Percentiles rank a stretch among this genome's conserved stretches.
Conservation (phyloP, 257 asterid species). For the Solanum sparsipilum region DNA sequence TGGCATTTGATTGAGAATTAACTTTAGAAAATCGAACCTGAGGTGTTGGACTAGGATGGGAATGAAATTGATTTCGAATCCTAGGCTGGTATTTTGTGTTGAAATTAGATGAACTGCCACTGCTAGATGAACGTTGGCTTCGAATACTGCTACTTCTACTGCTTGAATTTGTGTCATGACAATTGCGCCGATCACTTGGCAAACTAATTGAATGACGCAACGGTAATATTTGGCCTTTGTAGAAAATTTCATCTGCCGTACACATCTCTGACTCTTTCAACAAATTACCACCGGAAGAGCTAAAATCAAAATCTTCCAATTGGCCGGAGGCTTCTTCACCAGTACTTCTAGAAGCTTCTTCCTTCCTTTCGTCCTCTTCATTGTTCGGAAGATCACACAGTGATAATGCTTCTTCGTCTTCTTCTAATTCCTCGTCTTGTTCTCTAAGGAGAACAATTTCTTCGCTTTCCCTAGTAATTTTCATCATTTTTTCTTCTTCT, state of each 20-base stretch:
- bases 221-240: constrained; percentile 72
- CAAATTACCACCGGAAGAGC: constrained; percentile 7
- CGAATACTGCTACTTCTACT: constrained; percentile 56
- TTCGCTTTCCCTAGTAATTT: not conserved
- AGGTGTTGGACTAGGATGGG: constrained; percentile 91
- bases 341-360: not conserved
- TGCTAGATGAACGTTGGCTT: constrained; percentile 54
- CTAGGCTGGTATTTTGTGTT: constrained; percentile 11
- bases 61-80: constrained; percentile 43
- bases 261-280: constrained; percentile 55
- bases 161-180: constrained; percentile 37
- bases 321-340: not conserved
- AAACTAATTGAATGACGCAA: constrained; percentile 45
- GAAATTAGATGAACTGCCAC: constrained; percentile 19
- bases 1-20: not conserved
- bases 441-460: not conserved
- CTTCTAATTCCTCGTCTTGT: not conserved
- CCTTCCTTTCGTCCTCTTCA: constrained; percentile 12
- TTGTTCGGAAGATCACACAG: constrained; percentile 67
- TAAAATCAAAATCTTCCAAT: constrained; percentile 51
- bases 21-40: constrained; percentile 24
- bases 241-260: constrained; percentile 73
- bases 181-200: not conserved
- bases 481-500: not conserved
- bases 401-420: constrained; percentile 65